phyloP scores from a whole-genome alignment of 805 yeast genomes.

The Cyberlindnera subsufficiens region DNA sequence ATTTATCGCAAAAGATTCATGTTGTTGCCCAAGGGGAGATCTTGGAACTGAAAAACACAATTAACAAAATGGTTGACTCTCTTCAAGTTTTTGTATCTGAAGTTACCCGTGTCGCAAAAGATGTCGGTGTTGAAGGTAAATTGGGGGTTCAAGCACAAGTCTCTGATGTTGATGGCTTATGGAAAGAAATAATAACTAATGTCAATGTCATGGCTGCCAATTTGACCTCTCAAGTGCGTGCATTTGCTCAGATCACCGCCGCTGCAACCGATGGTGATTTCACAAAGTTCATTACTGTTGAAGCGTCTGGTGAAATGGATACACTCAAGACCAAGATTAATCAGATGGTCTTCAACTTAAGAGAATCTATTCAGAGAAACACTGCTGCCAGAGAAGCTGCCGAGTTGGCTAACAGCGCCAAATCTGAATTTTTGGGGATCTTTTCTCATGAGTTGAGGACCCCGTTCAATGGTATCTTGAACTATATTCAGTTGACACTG shows the following conservation, averaged over 20 bases:
- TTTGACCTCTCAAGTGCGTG: slow-evolving; percentile 86
- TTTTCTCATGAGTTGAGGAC: slow-evolving; percentile 87
- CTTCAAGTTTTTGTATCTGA: slow-evolving; percentile 83
- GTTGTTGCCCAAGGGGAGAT: slow-evolving; percentile 92
- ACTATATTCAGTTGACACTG: slow-evolving; percentile 85
- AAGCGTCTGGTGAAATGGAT: slow-evolving; percentile 87
- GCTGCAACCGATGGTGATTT: slow-evolving; percentile 94
- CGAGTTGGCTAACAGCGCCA: slow-evolving; percentile 82
- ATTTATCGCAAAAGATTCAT: slow-evolving; percentile 79
- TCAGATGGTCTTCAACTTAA: slow-evolving; percentile 79
- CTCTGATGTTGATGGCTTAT: slow-evolving; percentile 81
- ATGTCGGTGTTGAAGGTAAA: slow-evolving; percentile 91
- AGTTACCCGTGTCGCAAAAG: slow-evolving; percentile 85
- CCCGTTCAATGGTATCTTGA: slow-evolving; percentile 89
- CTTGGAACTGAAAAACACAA: slow-evolving; percentile 76
- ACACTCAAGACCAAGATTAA: slow-evolving; percentile 46
- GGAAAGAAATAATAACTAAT: slow-evolving; percentile 89
- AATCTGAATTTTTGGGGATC: slow-evolving; percentile 85
- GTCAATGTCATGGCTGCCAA: slow-evolving; percentile 95
- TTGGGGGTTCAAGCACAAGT: slow-evolving; percentile 91
- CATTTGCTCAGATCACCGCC: slow-evolving; percentile 89
- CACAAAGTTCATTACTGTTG: slow-evolving; percentile 84
- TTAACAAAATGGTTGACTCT: slow-evolving; percentile 90
- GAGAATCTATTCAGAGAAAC: slow-evolving; percentile 86
- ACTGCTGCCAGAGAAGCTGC: slow-evolving; percentile 95